Evolutionary conservation across 768 basidiomycete species (phyloP).

Genomic region (Psilocybe subaeruginosa): DNA sequence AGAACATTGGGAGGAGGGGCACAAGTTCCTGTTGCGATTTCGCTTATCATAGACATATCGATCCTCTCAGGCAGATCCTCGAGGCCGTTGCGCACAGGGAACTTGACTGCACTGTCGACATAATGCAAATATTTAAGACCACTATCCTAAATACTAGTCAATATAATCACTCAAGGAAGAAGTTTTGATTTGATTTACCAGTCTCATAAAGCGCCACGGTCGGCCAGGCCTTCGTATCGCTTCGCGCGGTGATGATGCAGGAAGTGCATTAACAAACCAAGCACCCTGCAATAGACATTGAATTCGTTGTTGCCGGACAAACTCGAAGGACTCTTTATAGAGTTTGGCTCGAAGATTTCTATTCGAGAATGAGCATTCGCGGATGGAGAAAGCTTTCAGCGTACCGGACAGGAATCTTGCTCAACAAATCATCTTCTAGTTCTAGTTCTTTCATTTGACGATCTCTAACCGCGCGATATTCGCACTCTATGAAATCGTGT

Average conservation of each 20-base stretch:
- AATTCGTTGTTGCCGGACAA: slow-evolving; percentile 86
- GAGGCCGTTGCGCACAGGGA: slow-evolving; percentile 75
- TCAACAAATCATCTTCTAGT: slow-evolving; percentile 83
- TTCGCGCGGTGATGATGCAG: slow-evolving; percentile 53
- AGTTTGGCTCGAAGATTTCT: slow-evolving; percentile 86
- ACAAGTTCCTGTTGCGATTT: slow-evolving; percentile 78
- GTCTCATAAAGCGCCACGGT: slow-evolving; percentile 86
- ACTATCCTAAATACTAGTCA: slow-evolving; percentile 56
- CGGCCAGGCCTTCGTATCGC: slow-evolving; percentile 57
- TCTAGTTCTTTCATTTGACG: slow-evolving; percentile 91
- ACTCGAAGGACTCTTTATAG: slow-evolving; percentile 89
- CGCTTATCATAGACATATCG: slow-evolving; percentile 78
- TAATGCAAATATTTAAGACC: slow-evolving; percentile 83
- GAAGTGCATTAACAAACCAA: slow-evolving; percentile 88
- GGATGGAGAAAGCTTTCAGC: slow-evolving; percentile 24
- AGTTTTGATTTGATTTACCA: slow-evolving; percentile 49
- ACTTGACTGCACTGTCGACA: slow-evolving; percentile 80
- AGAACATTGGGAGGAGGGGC: slow-evolving; percentile 66
- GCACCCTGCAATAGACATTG: slow-evolving; percentile 88
- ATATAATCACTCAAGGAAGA: slow-evolving; percentile 6
- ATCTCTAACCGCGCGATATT: slow-evolving; percentile 85
- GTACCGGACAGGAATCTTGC: slow-evolving; percentile 84
- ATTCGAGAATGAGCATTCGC: slow-evolving; percentile 14
- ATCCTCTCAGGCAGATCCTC: slow-evolving; percentile 90
- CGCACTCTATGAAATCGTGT: slow-evolving; percentile 76